Evolutionary conservation across 2,329 filamentous ascomycete genomes (phyloP).

Genomic region (Aspergillus amoenus): DNA sequence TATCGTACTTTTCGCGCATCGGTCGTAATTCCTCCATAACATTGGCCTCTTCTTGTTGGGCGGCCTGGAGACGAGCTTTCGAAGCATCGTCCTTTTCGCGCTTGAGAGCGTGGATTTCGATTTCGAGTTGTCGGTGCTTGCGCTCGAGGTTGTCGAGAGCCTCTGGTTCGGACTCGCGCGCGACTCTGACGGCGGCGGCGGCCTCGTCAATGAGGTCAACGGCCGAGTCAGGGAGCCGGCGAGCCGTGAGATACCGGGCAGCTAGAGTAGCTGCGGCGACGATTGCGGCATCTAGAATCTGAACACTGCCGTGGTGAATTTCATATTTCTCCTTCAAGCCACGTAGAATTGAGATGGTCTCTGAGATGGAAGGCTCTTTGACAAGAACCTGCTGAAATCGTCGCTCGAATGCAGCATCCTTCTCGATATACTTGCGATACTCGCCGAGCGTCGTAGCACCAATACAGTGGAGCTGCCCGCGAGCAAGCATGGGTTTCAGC

Average conservation of each 20-base stretch:
- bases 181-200: constrained; percentile 91
- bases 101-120: constrained; percentile 92
- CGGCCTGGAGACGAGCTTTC: constrained; percentile 74
- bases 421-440: constrained; percentile 98
- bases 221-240: constrained; percentile 90
- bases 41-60: constrained; percentile 88
- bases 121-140: constrained; percentile 84
- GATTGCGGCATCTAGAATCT: constrained; percentile 89
- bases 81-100: constrained; percentile 95
- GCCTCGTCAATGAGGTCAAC: constrained; percentile 97
- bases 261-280: constrained; percentile 89
- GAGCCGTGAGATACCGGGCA: constrained; percentile 85
- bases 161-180: constrained; percentile 93
- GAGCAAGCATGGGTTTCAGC: constrained; percentile 95
- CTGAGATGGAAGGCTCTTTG: constrained; percentile 83
- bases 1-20: constrained; percentile 91
- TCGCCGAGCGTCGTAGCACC: constrained; percentile 93
- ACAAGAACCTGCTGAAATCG: constrained; percentile 98
- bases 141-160: constrained; percentile 93
- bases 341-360: constrained; percentile 97
- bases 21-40: constrained; percentile 90
- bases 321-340: constrained; percentile 98
- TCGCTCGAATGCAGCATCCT: constrained; percentile 95
- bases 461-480: constrained; percentile 96
- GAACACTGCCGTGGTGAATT: constrained; percentile 89